Percentiles rank a stretch among this genome's conserved stretches.
These are phyloP conservation scores for Phytopythium boreale DNA, from an alignment of 352 stramenopile genomes.

Conservation along the genomic window DNA sequence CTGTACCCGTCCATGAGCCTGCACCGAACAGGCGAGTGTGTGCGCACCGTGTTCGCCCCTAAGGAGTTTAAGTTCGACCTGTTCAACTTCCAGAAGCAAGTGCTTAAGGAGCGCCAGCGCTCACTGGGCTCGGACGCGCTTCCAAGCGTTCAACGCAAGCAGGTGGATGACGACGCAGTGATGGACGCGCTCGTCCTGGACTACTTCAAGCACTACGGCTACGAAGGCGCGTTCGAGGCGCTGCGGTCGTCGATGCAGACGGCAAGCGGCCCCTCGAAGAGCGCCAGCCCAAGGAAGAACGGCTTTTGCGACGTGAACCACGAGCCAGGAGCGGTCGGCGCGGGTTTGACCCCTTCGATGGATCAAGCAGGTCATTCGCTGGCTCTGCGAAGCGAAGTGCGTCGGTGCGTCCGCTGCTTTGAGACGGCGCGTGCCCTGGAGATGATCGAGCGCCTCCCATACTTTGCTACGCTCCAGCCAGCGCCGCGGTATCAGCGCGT, in stretches of 20 bases:
- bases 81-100: constrained; percentile 34
- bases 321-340: neutral
- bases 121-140: constrained; percentile 13
- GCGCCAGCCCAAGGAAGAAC: constrained; percentile 4
- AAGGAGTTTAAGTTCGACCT: constrained; percentile 50
- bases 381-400: constrained; percentile 28
- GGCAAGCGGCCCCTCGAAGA: neutral
- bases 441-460: constrained; percentile 16
- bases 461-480: neutral
- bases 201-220: constrained; percentile 42
- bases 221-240: constrained; percentile 27
- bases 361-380: constrained; percentile 13
- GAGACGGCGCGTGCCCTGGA: constrained; percentile 29
- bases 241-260: constrained; percentile 18
- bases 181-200: constrained; percentile 35
- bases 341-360: neutral
- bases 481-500: constrained; percentile 14
- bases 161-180: constrained; percentile 21
- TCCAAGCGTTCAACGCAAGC: constrained; percentile 10
- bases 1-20: constrained; percentile 48
- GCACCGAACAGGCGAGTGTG: constrained; percentile 41
- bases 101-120: constrained; percentile 45
- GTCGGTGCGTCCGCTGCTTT: constrained; percentile 30
- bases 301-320: neutral
- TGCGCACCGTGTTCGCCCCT: constrained; percentile 20